Base-by-base conservation (phyloP, 73 alveolate species). In the Paramecium sonneborni region DNA sequence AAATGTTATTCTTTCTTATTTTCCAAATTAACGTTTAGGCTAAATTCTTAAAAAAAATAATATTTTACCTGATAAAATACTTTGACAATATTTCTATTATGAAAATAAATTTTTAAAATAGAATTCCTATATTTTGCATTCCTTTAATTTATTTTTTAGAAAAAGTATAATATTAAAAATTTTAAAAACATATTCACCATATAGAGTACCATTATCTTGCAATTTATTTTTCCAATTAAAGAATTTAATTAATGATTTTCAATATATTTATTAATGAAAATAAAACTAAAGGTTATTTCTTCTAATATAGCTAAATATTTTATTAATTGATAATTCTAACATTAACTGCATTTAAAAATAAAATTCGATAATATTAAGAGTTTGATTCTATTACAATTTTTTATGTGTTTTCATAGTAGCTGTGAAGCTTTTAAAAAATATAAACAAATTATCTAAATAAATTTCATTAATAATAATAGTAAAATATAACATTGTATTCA, bases 261-360 rank as follows among this genome's bases (percentile, higher is more conserved):
- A n/a, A n/a, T n/a, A n/a, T n/a, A n/a, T n/a, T n/a, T n/a, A n/a
- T n/a, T n/a, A n/a, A n/a, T n/a, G n/a, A n/a, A n/a, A n/a, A n/a
- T n/a, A n/a, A n/a, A n/a, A n/a, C n/a, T n/a, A n/a, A n/a, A n/a
- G n/a, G n/a, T n/a, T n/a, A n/a, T n/a, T n/a, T n/a, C n/a, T n/a
- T n/a, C n/a, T n/a, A n/a, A n/a, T n/a, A n/a, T n/a, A n/a, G n/a
- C n/a, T n/a, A n/a, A n/a, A n/a, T n/a, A n/a, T n/a, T n/a, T n/a
- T n/a, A n/a, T n/a, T n/a, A n/a, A n/a, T n/a, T n/a, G n/a, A n/a
- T n/a, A n/a, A n/a, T n/a, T n/a, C n/a, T n/a, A n/a, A n/a, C n/a
- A n/a, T n/a, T 43, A 30, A 79, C 41, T 3, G 90, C 90, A 79
- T 44, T 79, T 23, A 79, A 23, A 79, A 79, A 79, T 23, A 62